Evolutionary conservation across 371 early-diverging fungal species (phyloP), one percentile per base, ranked within the genome.

Genomic region (Rhizopus arrhizus): DNA sequence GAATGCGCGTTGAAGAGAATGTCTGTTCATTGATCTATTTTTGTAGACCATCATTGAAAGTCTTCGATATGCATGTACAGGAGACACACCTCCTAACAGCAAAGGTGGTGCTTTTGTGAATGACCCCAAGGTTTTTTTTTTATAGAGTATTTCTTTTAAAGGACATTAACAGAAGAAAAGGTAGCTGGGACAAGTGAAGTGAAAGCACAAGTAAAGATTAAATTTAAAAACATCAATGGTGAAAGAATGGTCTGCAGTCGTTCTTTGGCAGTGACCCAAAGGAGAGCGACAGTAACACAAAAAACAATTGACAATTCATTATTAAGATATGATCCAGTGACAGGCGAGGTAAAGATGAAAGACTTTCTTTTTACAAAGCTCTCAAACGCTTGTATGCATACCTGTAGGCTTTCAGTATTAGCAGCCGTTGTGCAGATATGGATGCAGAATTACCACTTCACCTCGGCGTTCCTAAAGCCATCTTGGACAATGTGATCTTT

Each of bases 401-500:
- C 58, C 65, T 46, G 62, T 59, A 92, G 83, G 62, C 81, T 7
- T 73, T 76, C 10, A 91, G 89, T 61, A 77, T 96, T 56, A 93
- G 90, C 59, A 82, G 82, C 34, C 89, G 90, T 53, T 91, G 94
- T 61, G 85, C 95, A 2, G 97, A 96, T 51, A 65, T 99, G 49
- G 97, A 99, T 78, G 73, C 82, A 3, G 93, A 93, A 64, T 68
- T 99, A 35, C 91, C 94, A 0, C 61, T 84, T 35, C 89, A 93
- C 59, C 79, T 99, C 4, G 98, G 97, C 8, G 95, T 96, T 10
- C 90, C 92, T 16, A 83, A 85, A 56, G 92, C 99, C 0, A 92
- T 99, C 33, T 73, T 99, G 29, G 99, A 99, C 57, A 97, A 95
- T 77, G 99, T 99, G 38, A 93, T 99, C 13, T 99, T 99, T 65